These are phyloP conservation scores for Cadophora gregata DNA, from an alignment of 2,329 filamentous ascomycete species.

Conservation along the genomic window DNA sequence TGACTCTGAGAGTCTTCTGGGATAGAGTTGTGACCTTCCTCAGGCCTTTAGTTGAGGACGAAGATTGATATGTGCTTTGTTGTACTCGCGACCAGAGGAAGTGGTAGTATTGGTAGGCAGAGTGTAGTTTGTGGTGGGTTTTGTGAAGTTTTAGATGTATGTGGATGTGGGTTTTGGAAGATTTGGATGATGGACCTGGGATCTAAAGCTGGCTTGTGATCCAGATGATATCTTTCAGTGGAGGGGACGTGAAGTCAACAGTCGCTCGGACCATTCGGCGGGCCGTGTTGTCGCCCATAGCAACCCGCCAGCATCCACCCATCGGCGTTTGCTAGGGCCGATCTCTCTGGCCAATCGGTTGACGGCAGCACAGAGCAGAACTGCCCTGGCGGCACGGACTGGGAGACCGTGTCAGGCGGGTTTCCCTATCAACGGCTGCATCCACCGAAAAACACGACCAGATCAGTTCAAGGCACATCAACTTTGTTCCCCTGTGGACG, in stretches of 20 bases:
- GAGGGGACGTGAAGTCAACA: conserved; percentile 24
- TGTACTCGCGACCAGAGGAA: conserved; percentile 36
- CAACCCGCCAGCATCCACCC: not conserved
- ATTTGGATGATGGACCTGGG: conserved; percentile 11
- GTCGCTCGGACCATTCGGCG: conserved; percentile 3
- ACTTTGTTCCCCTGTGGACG: conserved; percentile 3
- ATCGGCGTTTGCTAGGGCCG: not conserved
- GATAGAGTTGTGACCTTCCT: conserved; percentile 36
- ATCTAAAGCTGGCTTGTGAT: conserved; percentile 15
- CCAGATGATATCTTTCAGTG: conserved; percentile 1
- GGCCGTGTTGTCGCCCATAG: conserved; percentile 4
- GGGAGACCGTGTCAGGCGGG: not conserved
- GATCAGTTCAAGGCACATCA: not conserved
- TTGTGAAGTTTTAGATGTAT: conserved; percentile 9
- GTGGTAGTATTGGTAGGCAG: conserved; percentile 16
- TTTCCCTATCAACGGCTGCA: conserved; percentile 30
- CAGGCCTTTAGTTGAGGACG: conserved; percentile 34
- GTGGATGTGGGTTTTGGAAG: conserved; percentile 11
- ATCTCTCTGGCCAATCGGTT: conserved; percentile 11
- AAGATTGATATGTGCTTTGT: conserved; percentile 18
- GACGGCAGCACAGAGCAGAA: not conserved
- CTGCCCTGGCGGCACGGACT: conserved; percentile 2
- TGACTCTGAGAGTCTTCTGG: conserved; percentile 47
- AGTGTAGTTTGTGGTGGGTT: conserved; percentile 18
- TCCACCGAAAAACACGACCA: conserved; percentile 12